A percentile compares a stretch with the other conserved stretches of the same genome.
These are phyloP conservation scores for Podila minutissima DNA, from an alignment of 192 early-diverging fungal genomes.

Conservation along the genomic window DNA sequence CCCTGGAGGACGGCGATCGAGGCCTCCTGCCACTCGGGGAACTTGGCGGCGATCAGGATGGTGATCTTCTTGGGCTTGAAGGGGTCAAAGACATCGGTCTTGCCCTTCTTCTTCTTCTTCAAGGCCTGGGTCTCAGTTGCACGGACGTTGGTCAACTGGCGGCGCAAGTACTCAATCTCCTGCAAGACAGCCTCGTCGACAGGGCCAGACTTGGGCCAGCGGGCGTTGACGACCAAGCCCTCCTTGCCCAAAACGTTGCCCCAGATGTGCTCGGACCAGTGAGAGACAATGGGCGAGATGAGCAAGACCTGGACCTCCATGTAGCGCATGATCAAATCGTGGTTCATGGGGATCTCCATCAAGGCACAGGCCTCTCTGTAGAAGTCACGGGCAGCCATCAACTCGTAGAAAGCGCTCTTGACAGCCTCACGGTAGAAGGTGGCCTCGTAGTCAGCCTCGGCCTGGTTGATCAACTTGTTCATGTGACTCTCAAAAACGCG, in stretches of 20 bases:
- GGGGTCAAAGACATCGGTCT: slow-evolving; percentile 64
- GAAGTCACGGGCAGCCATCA: slow-evolving; percentile 86
- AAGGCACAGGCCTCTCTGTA: slow-evolving; percentile 82
- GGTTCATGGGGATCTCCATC: slow-evolving; percentile 82
- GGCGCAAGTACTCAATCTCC: slow-evolving; percentile 83
- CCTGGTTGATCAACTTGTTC: slow-evolving; percentile 71
- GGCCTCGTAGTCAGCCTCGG: slow-evolving; percentile 79
- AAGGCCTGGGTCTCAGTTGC: slow-evolving; percentile 76
- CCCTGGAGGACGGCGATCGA: slow-evolving; percentile 61
- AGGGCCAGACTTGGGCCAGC: slow-evolving; percentile 62
- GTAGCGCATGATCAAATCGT: slow-evolving; percentile 83
- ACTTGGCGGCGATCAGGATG: slow-evolving; percentile 81
- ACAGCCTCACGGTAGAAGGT: slow-evolving; percentile 93
- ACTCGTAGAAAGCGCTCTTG: slow-evolving; percentile 91
- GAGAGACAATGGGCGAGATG: slow-evolving; percentile 89
- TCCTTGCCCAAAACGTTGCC: slow-evolving; percentile 77
- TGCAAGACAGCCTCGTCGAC: slow-evolving; percentile 79
- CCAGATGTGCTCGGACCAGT: slow-evolving; percentile 97
- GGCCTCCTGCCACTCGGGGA: slow-evolving; percentile 95
- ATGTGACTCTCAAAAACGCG: slow-evolving; percentile 93
- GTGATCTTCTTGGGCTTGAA: slow-evolving; percentile 74
- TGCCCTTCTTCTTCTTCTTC: slow-evolving; percentile 84
- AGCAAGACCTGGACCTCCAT: slow-evolving; percentile 87
- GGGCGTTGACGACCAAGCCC: slow-evolving; percentile 71
- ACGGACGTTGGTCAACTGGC: slow-evolving; percentile 78